A percentile compares a stretch with the other conserved stretches of the same genome.
Conservation (phyloP, 2,329 filamentous ascomycete genomes). For the Fusarium agapanthi region DNA sequence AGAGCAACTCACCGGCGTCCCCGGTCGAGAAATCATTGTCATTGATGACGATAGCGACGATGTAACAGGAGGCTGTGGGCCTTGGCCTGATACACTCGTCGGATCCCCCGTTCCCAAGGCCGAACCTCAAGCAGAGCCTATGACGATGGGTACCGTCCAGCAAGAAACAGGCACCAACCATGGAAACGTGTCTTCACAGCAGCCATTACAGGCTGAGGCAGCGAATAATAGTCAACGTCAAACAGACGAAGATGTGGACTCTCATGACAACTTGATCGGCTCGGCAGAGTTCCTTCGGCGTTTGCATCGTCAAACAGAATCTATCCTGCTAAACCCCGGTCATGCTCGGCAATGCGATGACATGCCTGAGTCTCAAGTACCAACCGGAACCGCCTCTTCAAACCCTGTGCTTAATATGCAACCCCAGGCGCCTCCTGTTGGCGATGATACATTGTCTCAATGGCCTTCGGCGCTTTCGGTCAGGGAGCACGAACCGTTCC, state of each 20-base stretch:
- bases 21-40: neutral
- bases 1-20: rapidly evolving
- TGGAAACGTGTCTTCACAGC: rapidly evolving
- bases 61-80: rapidly evolving
- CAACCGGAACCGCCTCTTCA: neutral
- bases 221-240: neutral
- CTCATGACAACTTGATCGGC: neutral
- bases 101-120: rapidly evolving
- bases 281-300: neutral
- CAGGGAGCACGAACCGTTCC: too few relatives aligned
- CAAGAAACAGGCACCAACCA: rapidly evolving
- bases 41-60: neutral
- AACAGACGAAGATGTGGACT: neutral
- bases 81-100: neutral
- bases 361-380: rapidly evolving
- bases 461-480: neutral
- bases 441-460: rapidly evolving
- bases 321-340: too few relatives aligned
- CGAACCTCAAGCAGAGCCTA: neutral
- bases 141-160: rapidly evolving
- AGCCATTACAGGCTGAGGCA: rapidly evolving
- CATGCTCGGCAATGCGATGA: rapidly evolving
- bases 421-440: neutral
- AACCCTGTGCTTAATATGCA: rapidly evolving
- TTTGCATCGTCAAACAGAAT: too few relatives aligned